A percentile compares a stretch with the other conserved stretches of the same genome.
phyloP scores from a whole-genome alignment of 2,329 filamentous ascomycete species.

The Canariomyces notabilis region DNA sequence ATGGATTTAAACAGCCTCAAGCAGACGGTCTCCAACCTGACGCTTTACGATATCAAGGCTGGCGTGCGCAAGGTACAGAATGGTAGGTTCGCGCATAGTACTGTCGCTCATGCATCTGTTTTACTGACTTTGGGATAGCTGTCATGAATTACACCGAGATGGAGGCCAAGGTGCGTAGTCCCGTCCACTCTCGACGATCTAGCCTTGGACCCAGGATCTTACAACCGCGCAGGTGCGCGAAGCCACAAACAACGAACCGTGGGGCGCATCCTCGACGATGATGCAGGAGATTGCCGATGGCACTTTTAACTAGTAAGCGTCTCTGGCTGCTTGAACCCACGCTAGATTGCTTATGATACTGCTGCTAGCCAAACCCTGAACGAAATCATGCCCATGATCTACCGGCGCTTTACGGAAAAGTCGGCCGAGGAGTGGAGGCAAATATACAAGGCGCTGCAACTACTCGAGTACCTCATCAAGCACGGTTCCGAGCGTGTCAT shows the following conservation, averaged over 20 bases:
- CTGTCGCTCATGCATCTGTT: neutral
- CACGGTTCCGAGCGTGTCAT: conserved; percentile 97
- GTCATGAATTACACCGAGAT: conserved; percentile 98
- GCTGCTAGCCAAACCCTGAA: conserved; percentile 78
- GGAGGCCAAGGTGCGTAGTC: conserved; percentile 58
- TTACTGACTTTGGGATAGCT: conserved; percentile 45
- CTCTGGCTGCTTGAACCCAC: neutral
- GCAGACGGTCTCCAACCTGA: conserved; percentile 84
- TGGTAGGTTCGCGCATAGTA: conserved; percentile 54
- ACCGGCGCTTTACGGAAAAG: conserved; percentile 98
- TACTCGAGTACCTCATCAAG: conserved; percentile 93
- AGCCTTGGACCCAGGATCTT: neutral
- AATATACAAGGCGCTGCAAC: conserved; percentile 96
- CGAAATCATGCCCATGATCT: conserved; percentile 99
- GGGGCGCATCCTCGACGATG: conserved; percentile 75
- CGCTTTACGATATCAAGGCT: conserved; percentile 91
- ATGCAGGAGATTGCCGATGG: conserved; percentile 99
- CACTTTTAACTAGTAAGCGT: conserved; percentile 91
- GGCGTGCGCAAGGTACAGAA: conserved; percentile 94
- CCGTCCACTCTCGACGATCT: conserved; percentile 3
- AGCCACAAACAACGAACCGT: conserved; percentile 98
- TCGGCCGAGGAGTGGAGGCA: conserved; percentile 97
- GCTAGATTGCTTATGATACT: conserved; percentile 14
- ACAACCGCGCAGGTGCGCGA: conserved; percentile 67
- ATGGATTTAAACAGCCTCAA: conserved; percentile 87